Evolutionary conservation across 2,329 filamentous ascomycete genomes (phyloP), one percentile per base, ranked within the genome.

Genomic region (Penicillium sp.): DNA sequence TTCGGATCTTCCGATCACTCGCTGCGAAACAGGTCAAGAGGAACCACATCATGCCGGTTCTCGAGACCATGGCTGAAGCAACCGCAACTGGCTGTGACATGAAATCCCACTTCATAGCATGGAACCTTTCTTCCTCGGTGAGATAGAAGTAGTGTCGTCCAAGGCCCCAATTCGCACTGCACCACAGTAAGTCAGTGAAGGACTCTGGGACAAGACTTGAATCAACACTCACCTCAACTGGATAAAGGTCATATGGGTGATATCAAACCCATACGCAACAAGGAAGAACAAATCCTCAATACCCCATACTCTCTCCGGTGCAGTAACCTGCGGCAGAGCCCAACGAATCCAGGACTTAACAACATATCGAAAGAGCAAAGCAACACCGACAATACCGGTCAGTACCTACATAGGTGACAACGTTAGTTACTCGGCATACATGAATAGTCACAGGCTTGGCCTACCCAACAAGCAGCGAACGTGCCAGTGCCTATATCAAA

Each of bases 31-130:
- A 72, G 2, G 60, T 68, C 49, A 68, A 60, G 4, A 72, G 57
- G 30, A 71, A 72, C 61, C 68, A 68, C 60, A 69, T 71, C 64
- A 72, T 71, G 17, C 68, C 68, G 6, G 69, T 63, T 3, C 69
- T 59, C 4, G 68, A 71, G 26, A 69, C 49, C 68, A 71, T 71
- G 2, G 68, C 63, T 1, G 69, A 67, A 9, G 64, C 27, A 4
- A 72, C 66, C 7, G 68, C 61, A 20, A 63, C 32, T 2, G 61
- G 59, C 60, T 69, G 61, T 3, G 51, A 54, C 12, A 59, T 49
- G 18, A 58, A 58, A 17, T 59, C 57, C 39, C 51, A 58, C 52
- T 62, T 70, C 61, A 72, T 59, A 4, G 68, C 56, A n/a, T 56
- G 43, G 2, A 53, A 51, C 27, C 54, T 67, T 42, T 72, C 55